Evolutionary conservation across 768 basidiomycete species (phyloP).

Genomic region (Omphalotus guepiniiformis): DNA sequence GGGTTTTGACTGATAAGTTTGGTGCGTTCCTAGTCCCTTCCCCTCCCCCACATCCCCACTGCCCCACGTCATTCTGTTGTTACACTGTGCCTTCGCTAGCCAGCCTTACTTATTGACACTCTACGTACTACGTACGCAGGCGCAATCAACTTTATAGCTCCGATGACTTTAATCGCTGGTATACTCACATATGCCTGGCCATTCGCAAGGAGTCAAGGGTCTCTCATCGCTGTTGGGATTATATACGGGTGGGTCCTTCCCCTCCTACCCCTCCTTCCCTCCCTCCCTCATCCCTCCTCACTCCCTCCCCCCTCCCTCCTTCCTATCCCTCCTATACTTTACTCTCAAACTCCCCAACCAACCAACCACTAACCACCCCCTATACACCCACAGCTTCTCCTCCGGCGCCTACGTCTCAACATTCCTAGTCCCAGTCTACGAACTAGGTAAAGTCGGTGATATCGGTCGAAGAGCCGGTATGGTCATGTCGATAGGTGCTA

Average conservation of each 20-base stretch:
- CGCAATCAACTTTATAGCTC: slow-evolving; percentile 65
- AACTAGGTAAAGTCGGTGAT: slow-evolving; percentile 48
- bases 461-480: slow-evolving; percentile 56
- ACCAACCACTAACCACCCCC: not conserved
- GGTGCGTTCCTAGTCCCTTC: slow-evolving; percentile 34
- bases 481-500: slow-evolving; percentile 44
- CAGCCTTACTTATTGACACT: not conserved
- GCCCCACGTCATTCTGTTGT: too few species aligned
- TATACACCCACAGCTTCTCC: slow-evolving; percentile 30
- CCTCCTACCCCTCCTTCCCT: not conserved
- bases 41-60: too few species aligned
- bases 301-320: not conserved
- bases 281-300: not conserved
- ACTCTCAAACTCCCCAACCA: not conserved
- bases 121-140: slow-evolving; percentile 33
- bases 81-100: too few species aligned
- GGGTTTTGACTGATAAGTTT: slow-evolving; percentile 47
- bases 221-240: slow-evolving; percentile 24
- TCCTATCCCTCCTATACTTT: not conserved
- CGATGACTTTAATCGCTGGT: slow-evolving; percentile 53
- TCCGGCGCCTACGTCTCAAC: slow-evolving; percentile 49
- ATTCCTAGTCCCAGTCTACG: slow-evolving; percentile 41
- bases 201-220: slow-evolving; percentile 39
- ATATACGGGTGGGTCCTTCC: slow-evolving; percentile 2
- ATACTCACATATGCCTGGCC: slow-evolving; percentile 72